phyloP scores from a whole-genome alignment of 257 asterid genomes.

The Lithospermum erythrorhizon region DNA sequence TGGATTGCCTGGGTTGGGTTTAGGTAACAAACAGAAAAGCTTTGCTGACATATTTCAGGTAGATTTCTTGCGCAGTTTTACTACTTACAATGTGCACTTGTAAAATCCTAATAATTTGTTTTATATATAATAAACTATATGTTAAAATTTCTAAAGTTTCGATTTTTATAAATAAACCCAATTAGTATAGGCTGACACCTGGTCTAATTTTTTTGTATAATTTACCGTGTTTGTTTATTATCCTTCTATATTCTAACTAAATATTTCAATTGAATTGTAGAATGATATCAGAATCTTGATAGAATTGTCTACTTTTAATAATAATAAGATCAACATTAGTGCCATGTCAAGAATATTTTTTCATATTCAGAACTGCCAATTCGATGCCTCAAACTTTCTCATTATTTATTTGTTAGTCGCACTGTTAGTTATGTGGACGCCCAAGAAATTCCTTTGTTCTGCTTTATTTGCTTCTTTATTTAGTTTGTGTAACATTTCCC shows the following conservation, averaged over 20 bases:
- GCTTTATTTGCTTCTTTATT: conserved; percentile 8
- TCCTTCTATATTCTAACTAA: too few species aligned
- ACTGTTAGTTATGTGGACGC: too few species aligned
- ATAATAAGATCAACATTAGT: too few species aligned
- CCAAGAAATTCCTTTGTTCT: conserved; percentile 12
- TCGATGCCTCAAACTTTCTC: too few species aligned
- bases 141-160: too few species aligned
- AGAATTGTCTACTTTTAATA: too few species aligned
- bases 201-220: not conserved
- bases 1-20: conserved; percentile 48
- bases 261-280: too few species aligned
- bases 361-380: too few species aligned
- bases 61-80: conserved; percentile 21
- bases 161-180: not conserved
- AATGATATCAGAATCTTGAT: too few species aligned
- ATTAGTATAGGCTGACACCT: not conserved
- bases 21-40: conserved; percentile 48
- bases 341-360: too few species aligned
- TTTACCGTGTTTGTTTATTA: conserved; percentile 4
- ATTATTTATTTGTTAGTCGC: too few species aligned
- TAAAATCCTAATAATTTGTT: too few species aligned
- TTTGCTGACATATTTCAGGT: conserved; percentile 57
- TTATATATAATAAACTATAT: not conserved
- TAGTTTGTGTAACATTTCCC: conserved; percentile 16
- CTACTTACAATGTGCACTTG: not conserved